Percentiles rank a stretch among this genome's conserved stretches.
phyloP scores from a whole-genome alignment of 805 yeast genomes.

The Cyberlindnera xylosilytica region DNA sequence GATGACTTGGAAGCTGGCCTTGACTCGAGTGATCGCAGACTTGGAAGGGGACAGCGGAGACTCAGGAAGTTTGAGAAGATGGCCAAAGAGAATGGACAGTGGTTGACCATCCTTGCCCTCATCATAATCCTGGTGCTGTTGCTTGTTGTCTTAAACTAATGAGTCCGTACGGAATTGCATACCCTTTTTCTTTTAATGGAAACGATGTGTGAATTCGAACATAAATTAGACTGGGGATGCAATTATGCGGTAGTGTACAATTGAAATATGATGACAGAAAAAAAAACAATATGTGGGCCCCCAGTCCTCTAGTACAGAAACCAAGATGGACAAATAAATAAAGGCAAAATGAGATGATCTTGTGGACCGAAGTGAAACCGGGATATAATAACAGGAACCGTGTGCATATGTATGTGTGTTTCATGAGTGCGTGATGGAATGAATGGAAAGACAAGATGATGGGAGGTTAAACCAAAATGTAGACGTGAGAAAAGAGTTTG shows the following conservation, averaged over 20 bases:
- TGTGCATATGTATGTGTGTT: not conserved
- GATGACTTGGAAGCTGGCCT: conserved; percentile 49
- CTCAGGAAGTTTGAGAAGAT: conserved; percentile 37
- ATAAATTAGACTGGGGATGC: too few species aligned
- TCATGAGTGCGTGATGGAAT: not conserved
- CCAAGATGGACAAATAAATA: not conserved
- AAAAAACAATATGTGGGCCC: too few species aligned
- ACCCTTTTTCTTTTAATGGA: too few species aligned
- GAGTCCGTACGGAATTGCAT: not conserved
- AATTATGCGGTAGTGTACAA: too few species aligned
- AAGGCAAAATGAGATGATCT: too few species aligned
- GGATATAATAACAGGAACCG: not conserved
- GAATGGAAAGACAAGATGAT: too few species aligned
- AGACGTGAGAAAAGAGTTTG: too few species aligned
- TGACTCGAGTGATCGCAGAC: conserved; percentile 38
- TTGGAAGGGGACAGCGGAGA: conserved; percentile 39
- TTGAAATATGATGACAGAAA: too few species aligned
- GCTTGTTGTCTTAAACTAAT: conserved; percentile 33
- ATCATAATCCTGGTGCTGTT: conserved; percentile 42
- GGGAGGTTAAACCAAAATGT: too few species aligned
- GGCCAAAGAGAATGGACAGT: conserved; percentile 46
- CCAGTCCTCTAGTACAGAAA: too few species aligned
- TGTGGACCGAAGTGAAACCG: not conserved
- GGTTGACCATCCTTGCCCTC: conserved; percentile 44
- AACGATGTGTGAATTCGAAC: not conserved